A percentile compares a stretch with the other conserved stretches of the same genome.
phyloP scores from a whole-genome alignment of 2,329 filamentous ascomycete genomes.

The Alternaria sp. region DNA sequence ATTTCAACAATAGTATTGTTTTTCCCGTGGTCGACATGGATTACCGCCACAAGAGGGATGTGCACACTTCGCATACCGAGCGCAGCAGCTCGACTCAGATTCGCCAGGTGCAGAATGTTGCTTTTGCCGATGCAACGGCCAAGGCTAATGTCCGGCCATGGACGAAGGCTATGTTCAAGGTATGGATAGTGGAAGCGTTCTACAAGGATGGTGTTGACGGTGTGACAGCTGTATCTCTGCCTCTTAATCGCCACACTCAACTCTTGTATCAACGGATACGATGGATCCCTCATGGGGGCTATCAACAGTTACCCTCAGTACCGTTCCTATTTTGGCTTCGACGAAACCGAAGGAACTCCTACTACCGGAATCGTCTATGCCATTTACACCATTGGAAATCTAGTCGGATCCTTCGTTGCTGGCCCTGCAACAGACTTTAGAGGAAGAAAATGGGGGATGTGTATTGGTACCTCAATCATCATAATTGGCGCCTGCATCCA shows the following conservation, averaged over 20 bases:
- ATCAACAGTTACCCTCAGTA: conserved; percentile 58
- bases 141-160: conserved; percentile 53
- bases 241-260: conserved; percentile 54
- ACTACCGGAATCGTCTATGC: conserved; percentile 57
- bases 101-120: conserved; percentile 51
- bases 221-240: conserved; percentile 49
- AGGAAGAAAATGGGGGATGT: conserved; percentile 58
- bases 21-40: conserved; percentile 12
- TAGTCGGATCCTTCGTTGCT: conserved; percentile 52
- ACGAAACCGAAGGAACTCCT: conserved; percentile 48
- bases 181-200: conserved; percentile 23
- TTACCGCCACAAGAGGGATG: conserved; percentile 16
- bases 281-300: conserved; percentile 58
- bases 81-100: conserved; percentile 31
- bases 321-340: conserved; percentile 52
- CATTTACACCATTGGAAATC: conserved; percentile 57
- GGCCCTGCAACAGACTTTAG: conserved; percentile 53
- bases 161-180: conserved; percentile 55
- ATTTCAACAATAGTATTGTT: background rate
- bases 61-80: conserved; percentile 24
- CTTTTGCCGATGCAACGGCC: conserved; percentile 54
- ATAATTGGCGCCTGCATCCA: conserved; percentile 60
- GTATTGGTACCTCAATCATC: conserved; percentile 61
- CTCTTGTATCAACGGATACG: conserved; percentile 57
- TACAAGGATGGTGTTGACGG: background rate